phyloP scores from a whole-genome alignment of 768 basidiomycete species.

The Gloeophyllum trabeum region DNA sequence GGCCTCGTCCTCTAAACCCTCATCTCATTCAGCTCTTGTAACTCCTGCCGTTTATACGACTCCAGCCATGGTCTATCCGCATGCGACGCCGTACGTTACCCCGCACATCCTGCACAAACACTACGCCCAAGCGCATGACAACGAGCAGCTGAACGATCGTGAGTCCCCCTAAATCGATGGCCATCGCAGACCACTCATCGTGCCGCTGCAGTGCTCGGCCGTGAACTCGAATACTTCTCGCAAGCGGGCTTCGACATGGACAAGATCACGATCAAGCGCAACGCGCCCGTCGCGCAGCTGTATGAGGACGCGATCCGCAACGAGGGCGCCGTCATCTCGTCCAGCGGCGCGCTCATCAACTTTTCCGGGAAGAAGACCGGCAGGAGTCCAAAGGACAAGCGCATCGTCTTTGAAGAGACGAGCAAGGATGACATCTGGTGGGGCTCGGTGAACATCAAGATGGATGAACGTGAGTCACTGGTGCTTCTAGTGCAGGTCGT shows the following conservation, averaged over 20 bases:
- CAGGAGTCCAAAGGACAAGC: constrained; percentile 96
- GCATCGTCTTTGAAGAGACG: constrained; percentile 95
- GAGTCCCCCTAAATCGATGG: constrained; percentile 16
- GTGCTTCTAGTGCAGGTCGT: not conserved
- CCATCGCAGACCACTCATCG: constrained; percentile 7
- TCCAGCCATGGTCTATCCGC: constrained; percentile 23
- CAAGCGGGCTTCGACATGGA: constrained; percentile 99
- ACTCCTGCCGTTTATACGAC: no score
- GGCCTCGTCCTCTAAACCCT: no score
- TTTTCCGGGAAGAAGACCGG: constrained; percentile 99
- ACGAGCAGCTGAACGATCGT: constrained; percentile 50
- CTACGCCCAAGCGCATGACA: constrained; percentile 68
- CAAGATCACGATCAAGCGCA: constrained; percentile 90
- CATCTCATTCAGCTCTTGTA: no score
- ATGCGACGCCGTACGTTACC: constrained; percentile 77
- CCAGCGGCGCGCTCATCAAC: constrained; percentile 96
- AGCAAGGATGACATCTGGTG: constrained; percentile 98
- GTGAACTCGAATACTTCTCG: constrained; percentile 94
- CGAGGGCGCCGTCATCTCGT: constrained; percentile 96
- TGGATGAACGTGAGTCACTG: constrained; percentile 74
- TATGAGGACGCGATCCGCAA: constrained; percentile 98
- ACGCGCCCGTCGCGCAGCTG: constrained; percentile 79
- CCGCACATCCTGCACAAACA: constrained; percentile 84
- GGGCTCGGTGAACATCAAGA: constrained; percentile 99
- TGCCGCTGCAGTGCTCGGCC: constrained; percentile 61